Evolutionary conservation across 495 filamentous ascomycete species (phyloP), one percentile per base, ranked within the genome.

Genomic region (Daldinia childiae): DNA sequence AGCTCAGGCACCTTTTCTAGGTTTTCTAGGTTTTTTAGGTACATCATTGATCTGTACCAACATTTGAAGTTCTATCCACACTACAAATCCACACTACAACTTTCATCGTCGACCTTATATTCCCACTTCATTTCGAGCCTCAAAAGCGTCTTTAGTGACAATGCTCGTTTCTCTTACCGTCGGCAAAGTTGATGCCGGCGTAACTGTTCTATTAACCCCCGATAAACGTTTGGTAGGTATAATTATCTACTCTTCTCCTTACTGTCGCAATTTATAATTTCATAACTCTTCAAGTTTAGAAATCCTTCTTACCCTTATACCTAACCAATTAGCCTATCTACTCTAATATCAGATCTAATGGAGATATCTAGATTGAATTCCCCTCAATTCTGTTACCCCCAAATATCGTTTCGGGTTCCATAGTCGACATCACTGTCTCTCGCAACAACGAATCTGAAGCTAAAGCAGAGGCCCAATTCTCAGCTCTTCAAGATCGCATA

Each of bases 131-230:
- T 43, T 52, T 19, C 26, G 41, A 27, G 12, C 54, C 54, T 50
- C 26, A 39, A 17, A 24, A 50, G 15, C 27, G 45, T 68, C 26
- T 36, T 34, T 45, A 45, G 34, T 64, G 60, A 88, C 71, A 21
- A 99, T 98, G 96, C 84, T 99, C 73, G 90, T 99, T 84, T 98
- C 95, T 51, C 89, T 99, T 78, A 99, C 95, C 48, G 96, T 99
- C 78, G 95, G 95, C 83, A 99, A 99, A 85, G 95, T 99, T 81
- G 95, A 99, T 80, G 95, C 95, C 73, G 95, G 95, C 80, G 94
- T 99, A 74, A 96, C 95, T 54, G 96, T 99, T 61, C 89, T 99
- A 59, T 86, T 99, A 64, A 99, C 95, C 39, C 91, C 97, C 74
- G 95, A 99, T 82, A 98, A 98, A 83, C 90, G 95, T 71, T 86